Base-by-base conservation (phyloP, 371 early-diverging fungal species). In the Mucor saturninus region DNA sequence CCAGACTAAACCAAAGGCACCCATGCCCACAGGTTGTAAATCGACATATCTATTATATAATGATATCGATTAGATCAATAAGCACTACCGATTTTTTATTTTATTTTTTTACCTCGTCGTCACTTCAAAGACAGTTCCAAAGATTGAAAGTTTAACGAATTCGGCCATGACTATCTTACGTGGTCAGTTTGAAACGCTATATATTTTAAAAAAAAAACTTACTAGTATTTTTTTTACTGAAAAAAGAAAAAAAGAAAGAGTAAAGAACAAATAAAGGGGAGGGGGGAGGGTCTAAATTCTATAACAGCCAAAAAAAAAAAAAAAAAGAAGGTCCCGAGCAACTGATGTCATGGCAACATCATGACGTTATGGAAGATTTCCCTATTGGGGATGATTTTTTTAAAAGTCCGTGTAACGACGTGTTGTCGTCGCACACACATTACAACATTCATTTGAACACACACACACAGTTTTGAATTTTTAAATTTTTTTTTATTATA, bases 1-100 rank as follows among this genome's bases (percentile, higher is more conserved):
- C 95, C 95, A 96, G 15, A 97, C 98, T 13, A 96, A 83, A 63
- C 98, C 98, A 76, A 96, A 97, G 6, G 96, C 95, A 51, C 98
- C 98, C 94, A 96, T 94, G 50, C 98, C 98, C n/a, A 97, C 92
- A 30, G 96, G 95, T 68, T 95, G 91, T 59, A 96, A 83, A 77
- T 95, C 91, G 32, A 88, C 87, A 83, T 96, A 96, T 80, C 93
- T 91, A 63, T 29, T 43, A 26, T 43, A 57, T 38, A 35, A 28
- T 10, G 7, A 21, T 21, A 21, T 21, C 21, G 21, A 21, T 21
- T 21, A 21, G 32, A 21, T 51, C 43, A 39, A 15, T 43, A 46
- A 21, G 21, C 7, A 6, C 11, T 6, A 15, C 35, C 40, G 28
- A 28, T 48, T 53, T 29, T 58, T 14, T 38, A 14, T 9, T 26